Evolutionary conservation across 2,329 filamentous ascomycete species (phyloP), one percentile per base, ranked within the genome.

Genomic region (Penicillium frequentans): DNA sequence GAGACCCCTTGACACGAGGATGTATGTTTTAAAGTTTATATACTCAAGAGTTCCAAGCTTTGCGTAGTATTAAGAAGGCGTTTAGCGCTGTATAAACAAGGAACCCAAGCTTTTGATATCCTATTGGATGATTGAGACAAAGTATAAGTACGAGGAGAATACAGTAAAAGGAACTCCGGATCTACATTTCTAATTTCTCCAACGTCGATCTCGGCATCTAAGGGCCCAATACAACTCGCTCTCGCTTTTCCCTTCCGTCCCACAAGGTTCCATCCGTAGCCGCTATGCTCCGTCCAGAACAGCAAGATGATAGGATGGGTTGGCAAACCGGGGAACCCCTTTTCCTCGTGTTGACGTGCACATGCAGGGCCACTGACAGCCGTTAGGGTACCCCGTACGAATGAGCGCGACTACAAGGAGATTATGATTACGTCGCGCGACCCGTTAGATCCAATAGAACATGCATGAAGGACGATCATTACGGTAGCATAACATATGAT

Each of bases 301-400:
- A 37, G n/a, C 35, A n/a, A 8, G 16, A 37, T 37, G 47, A 37
- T 49, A 49, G 31, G 45, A 2, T 27, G 47, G 31, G 13, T 3
- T 26, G 47, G 19, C 21, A 37, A 26, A 13, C 35, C 49, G 37
- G 19, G 13, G 42, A 43, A 9, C 47, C 23, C 26, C 23, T 39
- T 33, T 26, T 16, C 49, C 48, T 53, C 54, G 24, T 51, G 6
- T 51, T 43, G 23, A 35, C 47, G 27, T 56, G 49, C 54, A 44
- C 49, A 31, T 57, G 53, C 53, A 49, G 46, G 46, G 49, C 33
- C 47, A 19, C n/a, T 52, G 60, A 55, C 56, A 59, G 54, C 42
- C 56, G 56, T 57, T 49, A 52, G 42, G 26, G 26, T 26, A 8
- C 26, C 5, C 26, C 26, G 26, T 26, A 26, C 26, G 26, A 26